Evolutionary conservation across 2,329 filamentous ascomycete genomes (phyloP).

Genomic region (Phialophora tarda): DNA sequence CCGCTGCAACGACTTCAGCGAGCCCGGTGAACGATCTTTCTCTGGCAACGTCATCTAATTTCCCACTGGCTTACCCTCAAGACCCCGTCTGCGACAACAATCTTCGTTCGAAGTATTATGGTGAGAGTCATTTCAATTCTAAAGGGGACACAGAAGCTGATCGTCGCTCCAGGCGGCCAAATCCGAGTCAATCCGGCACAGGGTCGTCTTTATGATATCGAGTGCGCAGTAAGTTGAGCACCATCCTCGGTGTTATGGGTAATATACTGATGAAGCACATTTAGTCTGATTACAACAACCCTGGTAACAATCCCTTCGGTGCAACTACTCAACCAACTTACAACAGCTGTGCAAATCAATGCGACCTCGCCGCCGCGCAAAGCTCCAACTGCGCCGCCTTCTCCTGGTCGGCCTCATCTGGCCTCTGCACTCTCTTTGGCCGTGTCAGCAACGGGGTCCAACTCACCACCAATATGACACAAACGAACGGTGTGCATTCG

Average conservation of each 20-base stretch:
- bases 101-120: neutral
- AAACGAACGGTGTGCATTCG: slow-evolving; percentile 18
- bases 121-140: neutral
- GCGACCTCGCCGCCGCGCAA: slow-evolving; percentile 17
- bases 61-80: neutral
- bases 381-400: slow-evolving; percentile 18
- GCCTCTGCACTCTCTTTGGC: slow-evolving; percentile 24
- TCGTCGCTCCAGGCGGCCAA: neutral
- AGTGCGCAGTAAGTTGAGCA: neutral
- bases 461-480: slow-evolving; percentile 21
- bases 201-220: neutral
- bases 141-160: neutral
- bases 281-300: slow-evolving; percentile 25
- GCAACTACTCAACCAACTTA: slow-evolving; percentile 22
- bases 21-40: neutral
- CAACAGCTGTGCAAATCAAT: slow-evolving; percentile 22
- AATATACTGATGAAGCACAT: neutral
- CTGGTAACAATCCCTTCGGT: slow-evolving; percentile 21
- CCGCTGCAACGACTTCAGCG: neutral
- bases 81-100: neutral
- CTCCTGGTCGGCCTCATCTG: slow-evolving; percentile 20
- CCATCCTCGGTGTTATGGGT: neutral
- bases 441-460: slow-evolving; percentile 16
- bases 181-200: neutral
- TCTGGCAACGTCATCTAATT: neutral